Percentiles rank a stretch among this genome's conserved stretches.
phyloP scores from a whole-genome alignment of 2,329 filamentous ascomycete species.

The Pseudocercospora ulei region DNA sequence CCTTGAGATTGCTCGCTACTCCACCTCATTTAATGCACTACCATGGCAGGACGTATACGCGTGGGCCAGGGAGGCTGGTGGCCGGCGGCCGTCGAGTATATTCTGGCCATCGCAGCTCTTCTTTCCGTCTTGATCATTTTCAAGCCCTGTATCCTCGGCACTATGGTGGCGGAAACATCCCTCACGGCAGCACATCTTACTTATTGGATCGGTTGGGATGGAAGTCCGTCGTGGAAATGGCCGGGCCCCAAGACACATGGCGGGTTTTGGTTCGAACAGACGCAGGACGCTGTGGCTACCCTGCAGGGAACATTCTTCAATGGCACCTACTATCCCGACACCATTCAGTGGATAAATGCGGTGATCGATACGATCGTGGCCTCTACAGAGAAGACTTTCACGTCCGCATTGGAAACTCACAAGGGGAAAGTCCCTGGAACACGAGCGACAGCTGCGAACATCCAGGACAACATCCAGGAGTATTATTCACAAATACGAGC shows the following conservation, averaged over 20 bases:
- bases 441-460: conserved; percentile 6
- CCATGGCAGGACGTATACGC: conserved; percentile 5
- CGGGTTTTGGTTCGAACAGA: conserved; percentile 27
- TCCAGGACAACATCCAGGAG: conserved; percentile 24
- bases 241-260: conserved; percentile 13
- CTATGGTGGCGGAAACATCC: background rate
- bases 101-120: conserved; percentile 11
- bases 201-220: conserved; percentile 18
- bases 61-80: background rate
- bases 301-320: conserved; percentile 31
- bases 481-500: conserved; percentile 28
- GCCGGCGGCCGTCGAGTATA: conserved; percentile 6
- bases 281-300: conserved; percentile 24
- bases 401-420: conserved; percentile 20
- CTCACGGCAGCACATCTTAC: conserved; percentile 5
- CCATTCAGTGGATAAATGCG: conserved; percentile 29
- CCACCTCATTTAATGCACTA: too few species aligned
- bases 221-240: conserved; percentile 19
- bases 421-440: conserved; percentile 14
- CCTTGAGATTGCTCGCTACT: too few species aligned
- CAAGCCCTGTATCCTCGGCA: conserved; percentile 6
- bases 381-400: conserved; percentile 12
- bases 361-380: conserved; percentile 26
- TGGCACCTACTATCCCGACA: conserved; percentile 26
- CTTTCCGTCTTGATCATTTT: conserved; percentile 15